Percentiles rank a stretch among this genome's conserved stretches.
phyloP scores from a whole-genome alignment of 345 rosid species.

The Corchorus capsularis region DNA sequence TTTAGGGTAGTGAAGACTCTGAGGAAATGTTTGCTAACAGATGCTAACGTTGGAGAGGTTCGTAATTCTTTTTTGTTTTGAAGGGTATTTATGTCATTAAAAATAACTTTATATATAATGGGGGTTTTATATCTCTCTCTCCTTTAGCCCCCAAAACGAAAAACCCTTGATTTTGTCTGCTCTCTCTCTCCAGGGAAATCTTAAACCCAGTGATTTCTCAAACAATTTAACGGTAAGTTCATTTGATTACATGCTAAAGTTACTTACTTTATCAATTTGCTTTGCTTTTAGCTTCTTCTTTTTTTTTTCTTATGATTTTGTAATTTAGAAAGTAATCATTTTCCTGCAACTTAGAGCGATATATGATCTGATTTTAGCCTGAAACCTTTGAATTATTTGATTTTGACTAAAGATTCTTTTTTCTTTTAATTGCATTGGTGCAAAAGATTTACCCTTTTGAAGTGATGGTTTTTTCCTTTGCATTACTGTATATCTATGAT shows the following conservation, averaged over 20 bases:
- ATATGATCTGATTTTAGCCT: neutral
- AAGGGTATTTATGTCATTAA: conserved; percentile 14
- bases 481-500: neutral
- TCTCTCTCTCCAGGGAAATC: neutral
- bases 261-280: neutral
- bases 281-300: neutral
- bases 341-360: conserved; percentile 1
- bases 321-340: neutral
- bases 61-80: neutral
- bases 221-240: neutral
- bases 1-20: neutral
- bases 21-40: neutral
- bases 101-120: no score
- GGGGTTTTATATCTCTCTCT: neutral
- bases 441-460: no score
- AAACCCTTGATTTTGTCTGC: neutral
- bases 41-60: neutral
- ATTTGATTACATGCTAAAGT: neutral
- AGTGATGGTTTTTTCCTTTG: no score
- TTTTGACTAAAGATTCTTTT: neutral
- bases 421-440: neutral
- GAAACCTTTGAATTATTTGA: neutral
- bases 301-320: neutral
- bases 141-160: neutral
- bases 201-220: neutral